phyloP scores from a whole-genome alignment of 108 stramenopile species.

The Stephanodiscus minutulus region DNA sequence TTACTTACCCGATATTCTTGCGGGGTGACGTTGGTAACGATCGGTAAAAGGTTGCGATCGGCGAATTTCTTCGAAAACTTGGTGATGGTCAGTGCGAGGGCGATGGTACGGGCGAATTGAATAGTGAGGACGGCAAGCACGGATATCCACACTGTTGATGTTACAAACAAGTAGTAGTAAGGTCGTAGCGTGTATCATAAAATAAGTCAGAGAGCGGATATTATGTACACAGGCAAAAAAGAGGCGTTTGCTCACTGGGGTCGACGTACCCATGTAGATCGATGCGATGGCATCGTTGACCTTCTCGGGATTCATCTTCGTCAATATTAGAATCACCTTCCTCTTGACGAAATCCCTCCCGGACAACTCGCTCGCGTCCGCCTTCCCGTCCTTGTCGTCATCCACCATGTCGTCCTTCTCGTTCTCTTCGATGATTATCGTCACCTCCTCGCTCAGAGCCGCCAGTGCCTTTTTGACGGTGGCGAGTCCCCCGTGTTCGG shows the following conservation, averaged over 20 bases:
- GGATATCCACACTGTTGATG: constrained; percentile 73
- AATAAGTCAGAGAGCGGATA: background rate
- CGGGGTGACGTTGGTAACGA: constrained; percentile 62
- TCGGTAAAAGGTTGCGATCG: constrained; percentile 73
- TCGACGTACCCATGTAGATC: constrained; percentile 51
- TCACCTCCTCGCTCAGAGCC: constrained; percentile 67
- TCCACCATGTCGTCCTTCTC: constrained; percentile 90
- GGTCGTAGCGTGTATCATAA: background rate
- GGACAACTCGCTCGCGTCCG: constrained; percentile 76
- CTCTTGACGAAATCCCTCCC: constrained; percentile 68
- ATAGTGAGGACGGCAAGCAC: constrained; percentile 91
- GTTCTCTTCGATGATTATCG: constrained; percentile 76
- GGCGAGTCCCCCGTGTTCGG: constrained; percentile 77
- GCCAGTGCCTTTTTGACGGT: constrained; percentile 65
- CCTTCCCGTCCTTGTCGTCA: constrained; percentile 79
- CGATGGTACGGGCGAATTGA: constrained; percentile 86
- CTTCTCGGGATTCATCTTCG: constrained; percentile 89
- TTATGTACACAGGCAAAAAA: background rate
- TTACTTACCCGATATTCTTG: constrained; percentile 70
- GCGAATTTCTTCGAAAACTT: constrained; percentile 71
- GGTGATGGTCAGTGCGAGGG: constrained; percentile 83
- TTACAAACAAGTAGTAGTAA: background rate
- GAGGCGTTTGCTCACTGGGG: no score
- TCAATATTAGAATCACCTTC: constrained; percentile 84
- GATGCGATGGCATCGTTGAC: constrained; percentile 65